These are phyloP conservation scores for Saccharomycopsis hybrid DNA, from an alignment of 1,139 yeast genomes.

Conservation along the genomic window DNA sequence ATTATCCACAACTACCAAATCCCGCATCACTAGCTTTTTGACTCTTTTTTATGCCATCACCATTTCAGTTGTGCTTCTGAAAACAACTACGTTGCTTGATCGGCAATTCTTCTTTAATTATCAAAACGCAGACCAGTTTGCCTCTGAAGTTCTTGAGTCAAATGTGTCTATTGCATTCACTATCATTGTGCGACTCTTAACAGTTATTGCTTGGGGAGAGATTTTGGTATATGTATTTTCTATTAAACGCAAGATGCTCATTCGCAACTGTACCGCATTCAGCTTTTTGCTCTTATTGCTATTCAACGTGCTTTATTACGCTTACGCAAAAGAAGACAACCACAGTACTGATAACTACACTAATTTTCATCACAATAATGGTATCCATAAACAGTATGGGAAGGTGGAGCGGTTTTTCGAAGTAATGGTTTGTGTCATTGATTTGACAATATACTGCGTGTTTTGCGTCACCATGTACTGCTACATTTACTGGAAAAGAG, in stretches of 20 bases:
- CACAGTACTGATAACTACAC: no score
- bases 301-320: conserved; percentile 8
- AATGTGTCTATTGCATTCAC: conserved; percentile 22
- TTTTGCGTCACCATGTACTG: conserved; percentile 19
- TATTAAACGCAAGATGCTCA: conserved; percentile 12
- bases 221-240: conserved; percentile 21
- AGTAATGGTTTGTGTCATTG: conserved; percentile 20
- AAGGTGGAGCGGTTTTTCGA: no score
- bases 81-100: conserved; percentile 23
- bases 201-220: conserved; percentile 24
- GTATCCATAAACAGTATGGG: no score
- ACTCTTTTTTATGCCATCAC: conserved; percentile 18
- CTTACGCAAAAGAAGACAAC: no score
- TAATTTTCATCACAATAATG: no score
- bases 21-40: conserved; percentile 9
- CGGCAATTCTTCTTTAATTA: conserved; percentile 23
- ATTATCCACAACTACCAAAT: conserved; percentile 10
- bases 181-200: conserved; percentile 21
- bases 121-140: conserved; percentile 24
- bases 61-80: conserved; percentile 19
- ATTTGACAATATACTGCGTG: conserved; percentile 21
- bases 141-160: conserved; percentile 19
- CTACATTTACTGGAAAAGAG: conserved; percentile 23
- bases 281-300: neutral
- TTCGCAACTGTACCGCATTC: neutral